Percentiles rank a stretch among this genome's conserved stretches.
Evolutionary conservation across 768 basidiomycete species (phyloP).

Genomic region (Lactarius vividus): DNA sequence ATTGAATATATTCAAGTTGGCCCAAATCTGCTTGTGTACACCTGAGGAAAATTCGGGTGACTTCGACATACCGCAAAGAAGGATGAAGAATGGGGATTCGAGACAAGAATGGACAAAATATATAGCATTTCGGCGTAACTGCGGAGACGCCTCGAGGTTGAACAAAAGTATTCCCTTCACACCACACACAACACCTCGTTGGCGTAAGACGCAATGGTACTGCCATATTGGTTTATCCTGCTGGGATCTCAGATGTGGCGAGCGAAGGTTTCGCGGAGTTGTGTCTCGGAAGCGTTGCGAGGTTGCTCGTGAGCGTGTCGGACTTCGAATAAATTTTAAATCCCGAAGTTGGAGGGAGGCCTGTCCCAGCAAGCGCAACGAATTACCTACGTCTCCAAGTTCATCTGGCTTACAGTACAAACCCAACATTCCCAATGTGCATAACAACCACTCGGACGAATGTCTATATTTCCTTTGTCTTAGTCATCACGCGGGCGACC

Average conservation of each 20-base stretch:
- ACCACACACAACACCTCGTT: too few relatives aligned
- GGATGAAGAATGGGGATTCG: background rate
- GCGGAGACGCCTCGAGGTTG: slow-evolving; percentile 7
- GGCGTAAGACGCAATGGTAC: slow-evolving; percentile 2
- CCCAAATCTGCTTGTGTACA: slow-evolving; percentile 13
- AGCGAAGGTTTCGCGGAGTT: background rate
- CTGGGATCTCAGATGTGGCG: background rate
- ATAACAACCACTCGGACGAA: too few relatives aligned
- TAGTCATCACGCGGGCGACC: too few relatives aligned
- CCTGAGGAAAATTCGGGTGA: background rate
- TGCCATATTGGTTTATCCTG: slow-evolving; percentile 7
- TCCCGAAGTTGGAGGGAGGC: too few relatives aligned
- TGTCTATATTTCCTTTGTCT: too few relatives aligned
- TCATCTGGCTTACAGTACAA: too few relatives aligned
- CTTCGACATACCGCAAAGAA: background rate
- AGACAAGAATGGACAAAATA: background rate
- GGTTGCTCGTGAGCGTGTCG: background rate
- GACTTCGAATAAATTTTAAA: background rate
- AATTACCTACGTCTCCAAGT: too few relatives aligned
- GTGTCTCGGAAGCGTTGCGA: background rate
- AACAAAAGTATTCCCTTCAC: background rate
- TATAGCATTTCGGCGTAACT: background rate
- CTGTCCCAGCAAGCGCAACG: too few relatives aligned
- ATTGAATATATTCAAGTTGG: slow-evolving; percentile 11
- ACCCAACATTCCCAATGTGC: too few relatives aligned